A percentile compares a stretch with the other conserved stretches of the same genome.
phyloP scores from a whole-genome alignment of 139 green algal species.

The Astrephomene gubernaculifera region DNA sequence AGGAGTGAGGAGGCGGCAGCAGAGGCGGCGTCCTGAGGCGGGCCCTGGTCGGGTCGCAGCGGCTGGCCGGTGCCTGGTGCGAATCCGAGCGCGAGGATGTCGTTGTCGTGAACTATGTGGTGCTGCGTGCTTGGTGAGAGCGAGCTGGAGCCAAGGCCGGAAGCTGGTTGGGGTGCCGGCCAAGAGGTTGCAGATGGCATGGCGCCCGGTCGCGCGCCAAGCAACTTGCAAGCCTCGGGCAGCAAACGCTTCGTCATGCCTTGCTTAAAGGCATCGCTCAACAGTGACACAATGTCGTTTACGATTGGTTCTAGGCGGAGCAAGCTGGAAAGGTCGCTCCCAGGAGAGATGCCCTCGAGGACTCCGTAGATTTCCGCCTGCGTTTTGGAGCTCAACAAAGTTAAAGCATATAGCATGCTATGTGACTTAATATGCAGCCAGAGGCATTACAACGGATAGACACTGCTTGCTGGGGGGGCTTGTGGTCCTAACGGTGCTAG shows the following conservation, averaged over 20 bases:
- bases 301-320: constrained; percentile 17
- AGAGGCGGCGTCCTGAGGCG: constrained; percentile 10
- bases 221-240: constrained; percentile 28
- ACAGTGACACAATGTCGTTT: constrained; percentile 19
- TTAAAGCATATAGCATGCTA: background rate
- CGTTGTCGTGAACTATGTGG: constrained; percentile 6
- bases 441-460: too few species aligned
- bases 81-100: constrained; percentile 8
- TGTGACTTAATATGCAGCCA: too few species aligned
- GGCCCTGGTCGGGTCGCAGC: constrained; percentile 34
- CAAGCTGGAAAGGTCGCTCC: background rate
- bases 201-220: constrained; percentile 4
- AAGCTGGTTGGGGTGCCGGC: background rate
- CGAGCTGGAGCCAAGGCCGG: too few species aligned
- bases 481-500: too few species aligned
- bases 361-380: constrained; percentile 22
- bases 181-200: background rate
- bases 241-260: constrained; percentile 8
- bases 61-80: constrained; percentile 19
- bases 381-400: background rate
- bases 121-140: background rate
- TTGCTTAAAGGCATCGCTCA: constrained; percentile 22
- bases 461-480: too few species aligned
- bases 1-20: constrained; percentile 9
- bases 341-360: background rate